A percentile compares a stretch with the other conserved stretches of the same genome.
Conservation (phyloP, 1,284 basidiomycete species). For the Boletus semigastroideus region DNA sequence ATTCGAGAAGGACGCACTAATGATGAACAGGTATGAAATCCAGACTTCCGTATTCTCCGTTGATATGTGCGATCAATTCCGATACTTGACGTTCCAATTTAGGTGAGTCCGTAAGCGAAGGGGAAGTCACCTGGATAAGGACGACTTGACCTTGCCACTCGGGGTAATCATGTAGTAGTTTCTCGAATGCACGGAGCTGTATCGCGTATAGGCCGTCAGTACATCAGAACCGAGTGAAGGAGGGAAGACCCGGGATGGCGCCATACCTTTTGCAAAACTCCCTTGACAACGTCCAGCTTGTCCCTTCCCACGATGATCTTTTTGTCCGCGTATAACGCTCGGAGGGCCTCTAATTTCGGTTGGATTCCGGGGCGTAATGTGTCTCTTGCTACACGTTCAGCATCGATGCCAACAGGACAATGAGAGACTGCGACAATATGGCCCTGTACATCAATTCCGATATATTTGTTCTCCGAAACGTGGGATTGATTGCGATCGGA, state of each 20-base stretch:
- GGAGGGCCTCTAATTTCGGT: conserved; percentile 87
- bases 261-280: conserved; percentile 89
- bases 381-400: conserved; percentile 84
- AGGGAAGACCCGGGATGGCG: not conserved
- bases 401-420: conserved; percentile 98
- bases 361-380: conserved; percentile 80
- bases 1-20: conserved; percentile 60
- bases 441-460: conserved; percentile 88
- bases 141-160: conserved; percentile 93
- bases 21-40: conserved; percentile 99
- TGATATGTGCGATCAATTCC: conserved; percentile 95
- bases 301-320: conserved; percentile 99
- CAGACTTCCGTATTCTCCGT: conserved; percentile 92
- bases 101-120: conserved; percentile 91
- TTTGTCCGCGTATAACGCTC: conserved; percentile 90
- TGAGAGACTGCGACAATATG: conserved; percentile 85
- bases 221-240: not conserved
- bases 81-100: conserved; percentile 93
- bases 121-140: conserved; percentile 90
- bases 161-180: conserved; percentile 90
- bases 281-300: conserved; percentile 98
- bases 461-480: conserved; percentile 26
- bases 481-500: conserved; percentile 34
- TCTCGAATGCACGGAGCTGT: conserved; percentile 92
- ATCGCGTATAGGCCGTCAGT: conserved; percentile 1